Evolutionary conservation across 2,329 filamentous ascomycete genomes (phyloP).

Genomic region (Arthrobotrys sphaeroides): DNA sequence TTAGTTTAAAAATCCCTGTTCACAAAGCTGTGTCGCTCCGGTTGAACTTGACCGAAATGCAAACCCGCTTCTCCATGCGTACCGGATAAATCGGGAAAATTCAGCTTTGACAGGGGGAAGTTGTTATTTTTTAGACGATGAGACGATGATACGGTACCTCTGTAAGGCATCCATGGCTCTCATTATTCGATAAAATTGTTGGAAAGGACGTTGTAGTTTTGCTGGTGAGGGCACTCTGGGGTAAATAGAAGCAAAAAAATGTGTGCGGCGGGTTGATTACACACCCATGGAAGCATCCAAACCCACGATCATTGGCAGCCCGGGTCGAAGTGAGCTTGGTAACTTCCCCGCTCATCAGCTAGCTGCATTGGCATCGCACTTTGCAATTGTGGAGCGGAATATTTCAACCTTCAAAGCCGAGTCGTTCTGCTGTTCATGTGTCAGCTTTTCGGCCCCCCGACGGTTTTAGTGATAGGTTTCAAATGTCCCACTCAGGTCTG

Average conservation of each 20-base stretch:
- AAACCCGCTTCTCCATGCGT: constrained; percentile 42
- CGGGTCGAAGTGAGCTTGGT: constrained; percentile 29
- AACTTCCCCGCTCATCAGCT: constrained; percentile 36
- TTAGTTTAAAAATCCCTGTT: constrained; percentile 52
- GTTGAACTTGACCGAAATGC: constrained; percentile 48
- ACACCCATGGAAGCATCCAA: constrained; percentile 17
- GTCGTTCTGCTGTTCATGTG: constrained; percentile 18
- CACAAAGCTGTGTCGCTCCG: constrained; percentile 33
- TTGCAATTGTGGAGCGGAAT: constrained; percentile 36
- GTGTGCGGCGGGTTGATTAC: constrained; percentile 36
- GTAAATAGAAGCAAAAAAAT: constrained; percentile 42
- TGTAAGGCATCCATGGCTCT: constrained; percentile 46
- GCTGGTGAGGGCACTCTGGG: constrained; percentile 27
- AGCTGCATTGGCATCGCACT: constrained; percentile 33
- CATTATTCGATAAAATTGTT: constrained; percentile 43
- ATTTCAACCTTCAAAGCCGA: constrained; percentile 39
- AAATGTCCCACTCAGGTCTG: constrained; percentile 35
- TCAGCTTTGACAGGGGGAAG: constrained; percentile 46
- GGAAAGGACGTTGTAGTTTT: constrained; percentile 11
- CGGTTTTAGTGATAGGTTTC: constrained; percentile 40
- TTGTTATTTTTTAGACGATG: constrained; percentile 40
- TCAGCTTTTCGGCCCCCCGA: constrained; percentile 18
- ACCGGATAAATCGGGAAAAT: constrained; percentile 53
- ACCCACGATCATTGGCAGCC: background rate
- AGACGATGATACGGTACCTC: constrained; percentile 40